A percentile compares a stretch with the other conserved stretches of the same genome.
Conservation (phyloP, 2,329 filamentous ascomycete genomes). For the Aureobasidium vineae region DNA sequence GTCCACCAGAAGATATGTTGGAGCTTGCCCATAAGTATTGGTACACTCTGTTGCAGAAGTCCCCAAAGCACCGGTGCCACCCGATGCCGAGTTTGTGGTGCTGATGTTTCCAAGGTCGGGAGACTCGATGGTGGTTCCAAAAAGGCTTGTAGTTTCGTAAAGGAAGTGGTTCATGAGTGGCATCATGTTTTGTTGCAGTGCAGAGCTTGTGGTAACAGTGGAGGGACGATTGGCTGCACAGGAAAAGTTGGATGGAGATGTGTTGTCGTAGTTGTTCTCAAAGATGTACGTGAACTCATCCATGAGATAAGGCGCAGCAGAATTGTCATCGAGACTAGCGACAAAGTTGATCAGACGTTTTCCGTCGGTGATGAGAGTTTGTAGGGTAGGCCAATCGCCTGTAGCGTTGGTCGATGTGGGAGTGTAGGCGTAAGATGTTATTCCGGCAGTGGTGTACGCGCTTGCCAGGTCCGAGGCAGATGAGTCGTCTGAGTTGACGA, state of each 20-base stretch:
- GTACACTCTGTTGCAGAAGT: conserved; percentile 53
- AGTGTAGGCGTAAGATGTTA: conserved; percentile 61
- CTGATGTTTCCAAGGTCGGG: conserved; percentile 61
- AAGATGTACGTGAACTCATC: conserved; percentile 66
- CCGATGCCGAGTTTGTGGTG: conserved; percentile 64
- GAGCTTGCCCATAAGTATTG: conserved; percentile 59
- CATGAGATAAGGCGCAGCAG: conserved; percentile 57
- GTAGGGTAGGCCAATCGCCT: conserved; percentile 67
- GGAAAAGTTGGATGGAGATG: conserved; percentile 63
- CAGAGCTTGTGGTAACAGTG: conserved; percentile 48
- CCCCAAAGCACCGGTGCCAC: conserved; percentile 54
- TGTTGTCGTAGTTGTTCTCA: conserved; percentile 69
- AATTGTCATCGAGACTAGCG: conserved; percentile 48
- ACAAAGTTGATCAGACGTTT: conserved; percentile 69
- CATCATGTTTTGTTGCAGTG: conserved; percentile 60
- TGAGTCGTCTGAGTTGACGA: conserved; percentile 67
- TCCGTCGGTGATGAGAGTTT: conserved; percentile 62
- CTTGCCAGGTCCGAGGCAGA: conserved; percentile 55
- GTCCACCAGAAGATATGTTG: conserved; percentile 76
- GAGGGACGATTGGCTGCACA: conserved; percentile 68
- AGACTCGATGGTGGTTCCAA: conserved; percentile 53
- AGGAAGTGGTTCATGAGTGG: conserved; percentile 81
- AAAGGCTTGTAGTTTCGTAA: conserved; percentile 55
- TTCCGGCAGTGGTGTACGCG: conserved; percentile 57
- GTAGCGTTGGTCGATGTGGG: conserved; percentile 48